Evolutionary conservation across 371 early-diverging fungal genomes (phyloP).

Genomic region (Gilbertella persicaria): DNA sequence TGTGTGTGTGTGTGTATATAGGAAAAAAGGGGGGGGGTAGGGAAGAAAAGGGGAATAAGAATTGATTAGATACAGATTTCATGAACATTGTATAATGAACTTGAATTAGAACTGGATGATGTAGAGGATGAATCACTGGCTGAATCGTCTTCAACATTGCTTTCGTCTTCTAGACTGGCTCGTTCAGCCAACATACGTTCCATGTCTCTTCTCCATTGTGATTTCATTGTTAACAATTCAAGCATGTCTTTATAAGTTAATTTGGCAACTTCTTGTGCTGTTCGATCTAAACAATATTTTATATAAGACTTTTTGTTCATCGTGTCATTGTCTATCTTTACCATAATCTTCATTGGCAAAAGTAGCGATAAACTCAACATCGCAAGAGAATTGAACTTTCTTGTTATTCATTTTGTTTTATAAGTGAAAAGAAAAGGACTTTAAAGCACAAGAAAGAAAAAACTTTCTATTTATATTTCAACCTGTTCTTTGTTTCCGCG

Average conservation of each 20-base stretch:
- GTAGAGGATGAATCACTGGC: background rate
- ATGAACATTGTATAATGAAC: conserved; percentile 19
- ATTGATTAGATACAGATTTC: conserved; percentile 24
- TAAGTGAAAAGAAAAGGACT: background rate
- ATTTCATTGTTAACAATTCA: conserved; percentile 47
- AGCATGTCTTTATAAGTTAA: conserved; percentile 50
- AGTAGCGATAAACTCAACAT: conserved; percentile 41
- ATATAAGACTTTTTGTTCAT: too few species aligned
- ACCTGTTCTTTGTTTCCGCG: conserved; percentile 6
- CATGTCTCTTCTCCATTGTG: conserved; percentile 49
- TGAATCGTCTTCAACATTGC: conserved; percentile 2
- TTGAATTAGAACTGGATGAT: background rate
- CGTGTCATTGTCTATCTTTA: conserved; percentile 20
- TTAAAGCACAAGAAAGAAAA: background rate
- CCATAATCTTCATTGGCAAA: conserved; percentile 55
- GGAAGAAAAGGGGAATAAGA: background rate
- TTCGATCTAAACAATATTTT: conserved; percentile 38
- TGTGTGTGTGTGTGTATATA: background rate
- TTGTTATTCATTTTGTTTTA: conserved; percentile 21
- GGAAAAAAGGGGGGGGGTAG: background rate
- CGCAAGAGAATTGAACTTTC: conserved; percentile 45
- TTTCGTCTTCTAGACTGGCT: conserved; percentile 17
- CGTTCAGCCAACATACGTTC: conserved; percentile 41
- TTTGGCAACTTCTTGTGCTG: conserved; percentile 52
- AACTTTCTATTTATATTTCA: conserved; percentile 9